These are phyloP conservation scores for Syzygium jambos DNA, from an alignment of 345 rosid species.

Conservation along the genomic window DNA sequence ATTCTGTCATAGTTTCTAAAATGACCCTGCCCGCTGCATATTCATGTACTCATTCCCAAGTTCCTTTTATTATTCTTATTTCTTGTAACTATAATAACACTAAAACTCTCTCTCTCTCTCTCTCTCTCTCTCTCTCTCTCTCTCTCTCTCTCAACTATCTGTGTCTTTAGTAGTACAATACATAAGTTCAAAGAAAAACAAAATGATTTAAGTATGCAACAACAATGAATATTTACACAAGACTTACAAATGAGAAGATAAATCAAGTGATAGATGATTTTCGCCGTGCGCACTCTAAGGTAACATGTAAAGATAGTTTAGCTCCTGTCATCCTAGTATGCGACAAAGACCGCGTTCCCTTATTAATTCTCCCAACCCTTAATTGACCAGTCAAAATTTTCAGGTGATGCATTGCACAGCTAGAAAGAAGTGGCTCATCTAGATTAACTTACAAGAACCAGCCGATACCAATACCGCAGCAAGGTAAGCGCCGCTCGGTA, in stretches of 20 bases:
- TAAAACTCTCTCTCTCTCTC: neutral
- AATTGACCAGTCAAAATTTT: neutral
- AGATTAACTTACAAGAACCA: slow-evolving; percentile 70
- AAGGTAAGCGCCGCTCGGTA: slow-evolving; percentile 49
- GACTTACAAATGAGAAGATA: neutral
- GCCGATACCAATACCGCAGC: slow-evolving; percentile 85
- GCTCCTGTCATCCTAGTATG: neutral
- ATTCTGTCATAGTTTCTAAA: neutral
- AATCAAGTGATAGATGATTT: neutral
- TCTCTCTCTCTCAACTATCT: neutral
- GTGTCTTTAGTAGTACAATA: neutral
- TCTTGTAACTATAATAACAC: neutral
- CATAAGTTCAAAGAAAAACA: neutral
- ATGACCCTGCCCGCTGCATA: neutral
- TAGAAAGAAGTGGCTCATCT: neutral
- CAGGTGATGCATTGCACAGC: neutral
- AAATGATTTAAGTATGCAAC: neutral
- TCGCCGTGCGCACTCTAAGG: neutral
- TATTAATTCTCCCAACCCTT: neutral
- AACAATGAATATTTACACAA: neutral
- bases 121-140: neutral
- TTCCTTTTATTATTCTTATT: neutral
- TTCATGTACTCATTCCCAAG: neutral
- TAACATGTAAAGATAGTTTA: neutral
- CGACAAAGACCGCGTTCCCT: neutral